Percentiles rank a stretch among this genome's conserved stretches.
Evolutionary conservation across 257 asterid genomes (phyloP).

Genomic region (Solanum virginianum): DNA sequence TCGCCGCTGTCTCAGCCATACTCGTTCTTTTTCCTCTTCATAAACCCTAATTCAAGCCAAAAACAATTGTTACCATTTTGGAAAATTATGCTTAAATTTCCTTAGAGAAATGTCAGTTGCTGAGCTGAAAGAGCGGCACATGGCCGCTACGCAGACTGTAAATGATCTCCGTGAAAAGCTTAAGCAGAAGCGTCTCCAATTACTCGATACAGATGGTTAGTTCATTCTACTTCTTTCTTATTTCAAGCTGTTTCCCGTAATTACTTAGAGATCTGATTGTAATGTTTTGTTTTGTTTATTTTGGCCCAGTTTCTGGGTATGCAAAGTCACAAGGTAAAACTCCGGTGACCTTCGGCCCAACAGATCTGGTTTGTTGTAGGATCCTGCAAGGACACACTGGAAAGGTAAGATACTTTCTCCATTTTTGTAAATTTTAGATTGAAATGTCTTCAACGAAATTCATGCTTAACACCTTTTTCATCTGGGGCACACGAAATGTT

Average conservation of each 20-base stretch:
- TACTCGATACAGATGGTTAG: slow-evolving; percentile 80
- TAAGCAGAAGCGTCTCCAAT: slow-evolving; percentile 62
- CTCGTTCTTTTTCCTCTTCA: neutral
- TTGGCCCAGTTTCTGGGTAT: slow-evolving; percentile 57
- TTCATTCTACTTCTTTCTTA: neutral
- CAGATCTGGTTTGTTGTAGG: slow-evolving; percentile 97
- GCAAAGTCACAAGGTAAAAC: slow-evolving; percentile 78
- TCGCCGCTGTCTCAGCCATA: neutral
- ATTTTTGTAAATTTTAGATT: neutral
- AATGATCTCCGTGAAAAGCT: slow-evolving; percentile 63
- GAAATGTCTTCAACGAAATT: neutral
- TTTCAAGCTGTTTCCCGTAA: neutral
- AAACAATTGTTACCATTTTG: neutral
- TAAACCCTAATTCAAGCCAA: neutral
- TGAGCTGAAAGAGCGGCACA: slow-evolving; percentile 86
- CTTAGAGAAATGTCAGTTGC: slow-evolving; percentile 52
- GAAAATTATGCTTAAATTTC: neutral
- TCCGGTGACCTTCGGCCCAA: slow-evolving; percentile 77
- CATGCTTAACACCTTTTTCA: neutral
- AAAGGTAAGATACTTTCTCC: slow-evolving; percentile 32
- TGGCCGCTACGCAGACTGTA: slow-evolving; percentile 72
- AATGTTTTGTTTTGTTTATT: neutral
- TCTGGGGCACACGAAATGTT: neutral
- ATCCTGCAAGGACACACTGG: slow-evolving; percentile 96
- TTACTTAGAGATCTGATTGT: slow-evolving; percentile 21